A percentile compares a stretch with the other conserved stretches of the same genome.
phyloP scores from a whole-genome alignment of 495 filamentous ascomycete genomes.

The Lepidopterella palustris region DNA sequence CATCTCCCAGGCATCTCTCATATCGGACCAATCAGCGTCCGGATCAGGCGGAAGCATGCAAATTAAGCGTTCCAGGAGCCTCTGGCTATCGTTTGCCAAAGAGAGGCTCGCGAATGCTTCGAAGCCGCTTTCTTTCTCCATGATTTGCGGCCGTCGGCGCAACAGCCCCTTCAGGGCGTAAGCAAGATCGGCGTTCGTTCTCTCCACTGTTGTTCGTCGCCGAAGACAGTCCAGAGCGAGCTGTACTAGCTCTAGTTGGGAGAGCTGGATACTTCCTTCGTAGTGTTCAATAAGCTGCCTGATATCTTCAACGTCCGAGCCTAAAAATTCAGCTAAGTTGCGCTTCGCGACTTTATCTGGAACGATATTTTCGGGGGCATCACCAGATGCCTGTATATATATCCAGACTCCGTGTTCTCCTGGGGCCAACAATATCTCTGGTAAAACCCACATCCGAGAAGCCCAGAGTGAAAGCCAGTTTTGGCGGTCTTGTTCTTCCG shows the following conservation, averaged over 20 bases:
- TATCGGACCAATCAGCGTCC: constrained; percentile 27
- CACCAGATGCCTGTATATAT: constrained; percentile 21
- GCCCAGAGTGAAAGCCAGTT: constrained; percentile 37
- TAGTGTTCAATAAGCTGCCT: constrained; percentile 39
- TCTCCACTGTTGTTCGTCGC: constrained; percentile 7
- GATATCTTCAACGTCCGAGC: neutral
- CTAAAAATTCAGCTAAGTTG: too few relatives aligned
- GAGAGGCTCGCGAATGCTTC: constrained; percentile 44
- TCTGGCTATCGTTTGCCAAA: constrained; percentile 41
- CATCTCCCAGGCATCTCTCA: constrained; percentile 29
- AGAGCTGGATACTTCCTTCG: constrained; percentile 36
- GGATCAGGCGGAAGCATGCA: constrained; percentile 34
- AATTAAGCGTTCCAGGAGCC: constrained; percentile 41
- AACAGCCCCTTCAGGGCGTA: constrained; percentile 48
- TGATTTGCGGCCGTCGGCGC: constrained; percentile 33
- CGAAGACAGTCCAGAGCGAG: constrained; percentile 31
- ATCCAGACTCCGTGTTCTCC: constrained; percentile 24
- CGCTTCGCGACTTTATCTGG: constrained; percentile 23
- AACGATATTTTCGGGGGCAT: constrained; percentile 12
- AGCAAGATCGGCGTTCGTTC: constrained; percentile 36
- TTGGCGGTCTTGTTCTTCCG: neutral
- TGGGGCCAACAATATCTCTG: constrained; percentile 40
- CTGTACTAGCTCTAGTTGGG: constrained; percentile 35
- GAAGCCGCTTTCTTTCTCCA: constrained; percentile 38
- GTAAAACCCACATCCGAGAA: constrained; percentile 43